These are phyloP conservation scores for Neurospora sp. DNA, from an alignment of 2,329 filamentous ascomycete species.

Conservation along the genomic window DNA sequence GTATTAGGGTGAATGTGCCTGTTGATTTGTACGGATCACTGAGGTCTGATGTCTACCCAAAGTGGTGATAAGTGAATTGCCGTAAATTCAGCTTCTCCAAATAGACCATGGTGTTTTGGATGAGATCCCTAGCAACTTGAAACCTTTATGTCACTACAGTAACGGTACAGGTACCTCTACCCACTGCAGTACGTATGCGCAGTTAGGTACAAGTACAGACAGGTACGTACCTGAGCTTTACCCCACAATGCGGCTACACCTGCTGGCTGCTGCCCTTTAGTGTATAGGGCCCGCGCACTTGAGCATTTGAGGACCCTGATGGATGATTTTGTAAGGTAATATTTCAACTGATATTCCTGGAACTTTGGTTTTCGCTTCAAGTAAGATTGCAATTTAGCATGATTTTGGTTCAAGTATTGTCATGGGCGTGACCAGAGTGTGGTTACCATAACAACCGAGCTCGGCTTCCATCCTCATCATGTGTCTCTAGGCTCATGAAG, in stretches of 20 bases:
- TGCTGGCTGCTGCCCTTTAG: neutral
- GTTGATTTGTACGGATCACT: neutral
- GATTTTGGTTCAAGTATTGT: neutral
- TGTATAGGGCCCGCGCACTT: constrained; percentile 9
- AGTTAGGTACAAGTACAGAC: neutral
- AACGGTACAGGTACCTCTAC: neutral
- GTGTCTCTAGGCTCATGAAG: neutral
- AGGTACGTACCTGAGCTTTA: constrained; percentile 2
- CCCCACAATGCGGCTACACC: constrained; percentile 13
- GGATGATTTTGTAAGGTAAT: neutral
- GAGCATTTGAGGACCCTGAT: neutral
- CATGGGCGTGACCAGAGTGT: neutral
- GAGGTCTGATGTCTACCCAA: neutral
- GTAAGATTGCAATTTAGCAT: neutral
- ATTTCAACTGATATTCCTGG: neutral
- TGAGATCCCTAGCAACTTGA: neutral
- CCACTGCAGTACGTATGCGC: neutral
- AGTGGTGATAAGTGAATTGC: neutral
- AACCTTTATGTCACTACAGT: neutral
- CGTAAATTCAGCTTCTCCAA: neutral
- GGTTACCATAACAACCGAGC: neutral
- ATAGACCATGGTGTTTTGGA: neutral
- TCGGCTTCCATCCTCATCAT: neutral
- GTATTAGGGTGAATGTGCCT: neutral
- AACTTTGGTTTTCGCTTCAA: neutral